Base-by-base conservation (phyloP, 768 basidiomycete genomes). In the Amanita inopinata region DNA sequence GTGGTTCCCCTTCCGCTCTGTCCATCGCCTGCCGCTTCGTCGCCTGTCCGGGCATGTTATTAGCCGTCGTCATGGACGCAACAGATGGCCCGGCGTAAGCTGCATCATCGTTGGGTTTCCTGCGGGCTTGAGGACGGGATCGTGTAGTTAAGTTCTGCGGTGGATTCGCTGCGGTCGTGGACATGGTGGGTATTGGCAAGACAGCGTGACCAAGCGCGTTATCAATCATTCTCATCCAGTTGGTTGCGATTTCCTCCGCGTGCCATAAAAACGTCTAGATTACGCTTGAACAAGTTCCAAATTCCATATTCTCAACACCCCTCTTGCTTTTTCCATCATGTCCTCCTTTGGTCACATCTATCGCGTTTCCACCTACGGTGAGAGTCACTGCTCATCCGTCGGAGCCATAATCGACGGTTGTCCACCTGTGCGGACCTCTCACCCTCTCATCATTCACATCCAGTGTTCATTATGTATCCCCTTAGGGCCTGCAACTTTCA, bases 361-460 rank as follows among this genome's bases (percentile, higher is more conserved):
- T 69, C 76, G 90, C 35, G 96, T 99, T 19, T 93, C 93, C 40
- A 99, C 96, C 50, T 99, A 87, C 58, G 96, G 96, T 46, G 96
- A 99, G 69, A 91, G 87, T 49, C 96, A 99, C 60, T 97, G 96
- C 59, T 78, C 87, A 22, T 93, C 90, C 10, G 96, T 98, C 25
- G 96, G 96, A 10, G 91, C 89, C 25, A 97, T 99, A 62, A 80
- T 99, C 54, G 96, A 98, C 58, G 96, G 96, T 24, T 91, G 91
- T 51, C 94, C 94, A 40, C 94, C 94, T 28, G 94, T 96, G 62
- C 44, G 78, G 63, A 46, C 14, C 22, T 41, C 45, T 38, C 33
- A 2, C 14, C 25, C 17, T 43, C 52, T 25, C 27, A 18, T 24
- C 41, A 10, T 23, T 14, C n/a, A 6, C 7, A 12, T 31, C n/a